Conservation (phyloP, 495 filamentous ascomycete species). For the Tetracladium marchalianum region DNA sequence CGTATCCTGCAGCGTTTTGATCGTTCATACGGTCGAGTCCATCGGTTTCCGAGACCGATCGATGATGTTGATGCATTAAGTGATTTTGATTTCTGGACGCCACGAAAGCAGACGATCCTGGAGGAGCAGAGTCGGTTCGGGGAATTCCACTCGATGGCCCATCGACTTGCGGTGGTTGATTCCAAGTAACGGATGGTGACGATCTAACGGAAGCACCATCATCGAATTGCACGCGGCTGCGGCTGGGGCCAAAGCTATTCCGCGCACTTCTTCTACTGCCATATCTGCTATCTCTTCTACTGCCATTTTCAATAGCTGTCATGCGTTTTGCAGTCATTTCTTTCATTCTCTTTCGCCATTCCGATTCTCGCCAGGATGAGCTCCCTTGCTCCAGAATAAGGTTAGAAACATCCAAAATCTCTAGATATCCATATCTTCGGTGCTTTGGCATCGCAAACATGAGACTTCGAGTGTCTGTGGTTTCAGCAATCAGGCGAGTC, state of each 20-base stretch:
- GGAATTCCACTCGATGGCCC: constrained; percentile 27
- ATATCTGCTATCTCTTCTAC: constrained; percentile 45
- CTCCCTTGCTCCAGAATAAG: constrained; percentile 72
- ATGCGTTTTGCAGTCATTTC: constrained; percentile 80
- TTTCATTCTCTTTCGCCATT: constrained; percentile 86
- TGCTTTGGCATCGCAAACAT: constrained; percentile 98
- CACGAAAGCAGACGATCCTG: constrained; percentile 13
- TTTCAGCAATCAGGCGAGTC: constrained; percentile 75
- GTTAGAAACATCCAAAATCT: constrained; percentile 71
- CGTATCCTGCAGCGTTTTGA: constrained; percentile 6
- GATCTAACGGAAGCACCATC: constrained; percentile 49
- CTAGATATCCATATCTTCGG: constrained; percentile 81
- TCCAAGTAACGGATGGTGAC: constrained; percentile 39
- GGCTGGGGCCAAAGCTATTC: constrained; percentile 43
- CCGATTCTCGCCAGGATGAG: constrained; percentile 70
- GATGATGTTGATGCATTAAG: constrained; percentile 6
- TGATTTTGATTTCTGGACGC: background rate
- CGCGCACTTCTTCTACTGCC: constrained; percentile 52
- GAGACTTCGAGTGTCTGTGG: constrained; percentile 73
- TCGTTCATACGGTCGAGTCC: constrained; percentile 31
- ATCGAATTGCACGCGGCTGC: constrained; percentile 51
- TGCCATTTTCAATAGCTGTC: constrained; percentile 37
- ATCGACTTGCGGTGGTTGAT: constrained; percentile 22
- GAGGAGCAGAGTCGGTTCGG: constrained; percentile 34
- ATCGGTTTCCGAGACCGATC: constrained; percentile 26